Evolutionary conservation across 2,329 filamentous ascomycete genomes (phyloP), one percentile per base, ranked within the genome.

Genomic region (Fusarium dimerum): DNA sequence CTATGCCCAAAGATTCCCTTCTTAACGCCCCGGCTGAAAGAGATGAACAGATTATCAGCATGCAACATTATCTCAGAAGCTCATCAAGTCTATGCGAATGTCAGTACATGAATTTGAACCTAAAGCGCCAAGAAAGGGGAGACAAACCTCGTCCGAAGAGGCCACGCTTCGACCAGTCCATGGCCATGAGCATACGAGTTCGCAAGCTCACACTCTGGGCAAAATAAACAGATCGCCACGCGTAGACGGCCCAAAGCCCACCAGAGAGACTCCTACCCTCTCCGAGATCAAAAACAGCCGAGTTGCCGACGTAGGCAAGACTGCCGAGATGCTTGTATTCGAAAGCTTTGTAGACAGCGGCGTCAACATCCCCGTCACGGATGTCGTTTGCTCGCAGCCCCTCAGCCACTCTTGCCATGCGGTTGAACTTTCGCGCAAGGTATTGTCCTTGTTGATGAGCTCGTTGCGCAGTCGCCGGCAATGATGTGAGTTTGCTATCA

Each of bases 151-250:
- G 83, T 62, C 94, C 94, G 76, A 99, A 99, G 18, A 99, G 73
- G 12, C 91, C 90, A 69, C 95, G 82, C 83, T 97, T 99, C n/a
- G 85, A 87, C 94, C 94, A 99, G 71, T 99, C 94, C 94, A 99
- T 97, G 16, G 92, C 92, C 73, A 99, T 79, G 66, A 99, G 74
- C 59, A 91, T 83, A 57, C 93, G 84, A 26, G 94, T 99, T 62
- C 94, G 80, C 54, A 97, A 81, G 72, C 92, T 97, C 44, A 99
- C 94, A 67, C 91, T 96, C 78, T 99, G 91, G 12, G 94, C 92
- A 76, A 99, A 99, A 74, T 99, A 99, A 13, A 97, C 88, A 59
- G 90, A 92, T 56, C 94, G 80, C 94, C 94, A 99, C 34, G 96
- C 84, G 71, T 99, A 99, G 45, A 97, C 93, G 0, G 92, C 94